Evolutionary conservation across 148 eudicot species (phyloP), one percentile per base, ranked within the genome.

Genomic region (Amaranthus hypochondriacus): DNA sequence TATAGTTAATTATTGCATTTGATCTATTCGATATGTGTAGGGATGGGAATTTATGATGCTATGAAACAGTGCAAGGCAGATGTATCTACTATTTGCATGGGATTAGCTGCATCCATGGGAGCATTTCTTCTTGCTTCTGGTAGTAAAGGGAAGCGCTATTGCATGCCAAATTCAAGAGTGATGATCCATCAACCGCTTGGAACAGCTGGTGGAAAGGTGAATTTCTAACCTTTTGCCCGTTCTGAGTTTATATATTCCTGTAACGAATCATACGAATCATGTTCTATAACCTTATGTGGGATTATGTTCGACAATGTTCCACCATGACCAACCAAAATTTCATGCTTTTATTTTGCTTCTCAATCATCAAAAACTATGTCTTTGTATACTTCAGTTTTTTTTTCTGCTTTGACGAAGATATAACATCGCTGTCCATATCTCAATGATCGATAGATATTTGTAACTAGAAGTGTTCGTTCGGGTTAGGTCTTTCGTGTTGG

Each of bases 101-200:
- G 99, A n/a, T 75, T 95, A 69, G 99, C 99, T 71, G 97, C 97
- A 59, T 92, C 99, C 44, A 92, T 95, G 97, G 97, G 96, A 65
- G 99, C 97, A 48, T 95, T 95, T 78, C 85, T 95, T 72, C 96
- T 95, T 65, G 99, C 97, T 68, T 65, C 97, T 87, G 99, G 99
- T 73, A 80, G 82, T 44, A 95, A 95, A 84, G 99, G 99, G 66
- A 95, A 95, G 80, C 83, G 97, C 68, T 89, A 54, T 63, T 92
- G 97, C 86, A 95, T 95, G 99, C 99, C 99, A 63, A 95, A 95
- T 83, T 78, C 96, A 21, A 84, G 86, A 78, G 92, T 92, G 75
- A 95, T 95, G 97, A 85, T 95, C 79, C 99, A 89, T 82, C 89
- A 86, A 69, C 96, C 94, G n/a, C 86, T 80, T 67, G 96, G 92